A percentile compares a stretch with the other conserved stretches of the same genome.
phyloP scores from a whole-genome alignment of 345 rosid genomes.

The Eutrema yunnanense region DNA sequence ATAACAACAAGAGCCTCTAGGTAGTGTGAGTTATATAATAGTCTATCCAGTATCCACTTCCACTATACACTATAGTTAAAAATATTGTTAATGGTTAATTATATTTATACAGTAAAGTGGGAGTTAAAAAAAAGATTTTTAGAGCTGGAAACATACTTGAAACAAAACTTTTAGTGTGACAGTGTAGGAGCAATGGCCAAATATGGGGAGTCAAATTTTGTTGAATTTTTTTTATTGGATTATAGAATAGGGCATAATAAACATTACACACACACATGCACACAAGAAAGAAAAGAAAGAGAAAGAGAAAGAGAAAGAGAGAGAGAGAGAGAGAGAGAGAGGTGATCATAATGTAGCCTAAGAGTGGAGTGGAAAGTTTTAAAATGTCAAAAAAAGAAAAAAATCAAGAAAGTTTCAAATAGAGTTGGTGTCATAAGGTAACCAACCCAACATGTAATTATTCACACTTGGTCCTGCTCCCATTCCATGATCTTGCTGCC shows the following conservation, averaged over 20 bases:
- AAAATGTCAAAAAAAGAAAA: constrained; percentile 1
- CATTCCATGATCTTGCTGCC: constrained; percentile 46
- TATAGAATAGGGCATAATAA: not conserved
- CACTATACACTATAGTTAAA: not conserved
- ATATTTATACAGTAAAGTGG: not conserved
- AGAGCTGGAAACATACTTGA: not conserved
- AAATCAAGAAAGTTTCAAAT: constrained; percentile 10
- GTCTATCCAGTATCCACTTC: too few relatives aligned
- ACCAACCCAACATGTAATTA: constrained; percentile 85
- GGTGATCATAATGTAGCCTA: not conserved
- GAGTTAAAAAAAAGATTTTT: not conserved
- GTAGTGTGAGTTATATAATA: not conserved
- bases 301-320: not conserved
- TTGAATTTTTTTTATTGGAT: not conserved
- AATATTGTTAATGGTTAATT: not conserved
- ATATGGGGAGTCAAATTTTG: not conserved
- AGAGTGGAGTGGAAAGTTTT: not conserved
- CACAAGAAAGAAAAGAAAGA: not conserved
- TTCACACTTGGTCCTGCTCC: constrained; percentile 73
- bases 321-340: not conserved
- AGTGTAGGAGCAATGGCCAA: not conserved
- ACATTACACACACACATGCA: constrained; percentile 18
- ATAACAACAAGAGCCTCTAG: not conserved
- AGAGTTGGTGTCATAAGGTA: constrained; percentile 51
- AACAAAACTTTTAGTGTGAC: not conserved